Evolutionary conservation across 164 flowering plant species (phyloP).

Genomic region (Brasenia schreberi): DNA sequence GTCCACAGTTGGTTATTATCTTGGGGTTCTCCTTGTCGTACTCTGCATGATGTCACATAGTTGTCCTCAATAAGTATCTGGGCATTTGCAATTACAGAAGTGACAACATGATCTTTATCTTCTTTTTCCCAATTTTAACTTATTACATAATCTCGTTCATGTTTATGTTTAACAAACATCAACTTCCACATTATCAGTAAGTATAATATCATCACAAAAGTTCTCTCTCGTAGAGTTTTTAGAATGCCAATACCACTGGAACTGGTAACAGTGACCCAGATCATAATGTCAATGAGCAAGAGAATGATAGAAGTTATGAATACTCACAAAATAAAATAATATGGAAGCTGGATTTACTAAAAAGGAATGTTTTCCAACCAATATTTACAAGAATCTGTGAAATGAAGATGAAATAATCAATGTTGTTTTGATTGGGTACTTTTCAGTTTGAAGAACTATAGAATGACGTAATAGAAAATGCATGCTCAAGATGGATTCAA

Average conservation of each 20-base stretch:
- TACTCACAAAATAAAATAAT: no score
- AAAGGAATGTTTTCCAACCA: constrained; percentile 1
- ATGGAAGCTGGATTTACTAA: not conserved
- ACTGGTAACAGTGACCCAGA: no score
- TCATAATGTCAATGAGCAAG: no score
- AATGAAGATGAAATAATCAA: not conserved
- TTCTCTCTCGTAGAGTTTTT: no score
- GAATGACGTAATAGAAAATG: constrained; percentile 12
- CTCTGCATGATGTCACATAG: constrained; percentile 26
- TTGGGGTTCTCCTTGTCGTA: constrained; percentile 65
- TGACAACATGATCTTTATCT: not conserved
- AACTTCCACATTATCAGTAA: no score
- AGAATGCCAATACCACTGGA: no score
- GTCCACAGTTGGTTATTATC: constrained; percentile 52
- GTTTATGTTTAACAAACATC: no score
- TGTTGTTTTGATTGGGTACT: not conserved
- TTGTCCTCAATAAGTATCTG: not conserved
- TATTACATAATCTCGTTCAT: no score
- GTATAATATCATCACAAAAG: no score
- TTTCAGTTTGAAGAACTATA: not conserved
- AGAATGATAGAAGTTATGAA: no score
- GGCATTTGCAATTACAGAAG: no score
- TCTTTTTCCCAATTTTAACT: no score
- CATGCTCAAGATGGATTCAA: not conserved
- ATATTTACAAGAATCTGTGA: constrained; percentile 13